These are phyloP conservation scores for Alectoria sarmentosa DNA, from an alignment of 495 filamentous ascomycete genomes.

Conservation along the genomic window DNA sequence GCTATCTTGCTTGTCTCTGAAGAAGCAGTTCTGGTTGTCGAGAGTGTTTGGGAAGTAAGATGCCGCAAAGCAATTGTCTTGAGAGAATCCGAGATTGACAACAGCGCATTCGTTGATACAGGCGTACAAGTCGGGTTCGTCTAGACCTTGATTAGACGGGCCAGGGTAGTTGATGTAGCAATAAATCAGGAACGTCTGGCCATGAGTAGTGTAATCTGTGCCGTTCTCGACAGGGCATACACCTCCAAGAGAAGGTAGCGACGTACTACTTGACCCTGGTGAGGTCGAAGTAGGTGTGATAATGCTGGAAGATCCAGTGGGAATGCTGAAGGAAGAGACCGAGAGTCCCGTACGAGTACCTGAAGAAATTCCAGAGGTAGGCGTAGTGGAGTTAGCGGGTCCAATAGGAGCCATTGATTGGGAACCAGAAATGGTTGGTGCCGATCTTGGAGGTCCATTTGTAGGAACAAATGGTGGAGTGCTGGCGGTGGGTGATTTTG, in stretches of 20 bases:
- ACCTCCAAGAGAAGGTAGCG: conserved; percentile 2
- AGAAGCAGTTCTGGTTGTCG: conserved; percentile 11
- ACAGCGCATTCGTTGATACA: conserved; percentile 18
- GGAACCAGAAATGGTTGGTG: neutral
- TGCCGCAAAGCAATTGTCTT: conserved; percentile 11
- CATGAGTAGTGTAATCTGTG: conserved; percentile 8
- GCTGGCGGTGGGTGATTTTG: neutral
- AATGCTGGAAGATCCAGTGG: neutral
- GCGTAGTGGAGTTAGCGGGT: neutral
- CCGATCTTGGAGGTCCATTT: neutral
- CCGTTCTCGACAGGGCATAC: conserved; percentile 17
- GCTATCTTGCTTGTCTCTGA: neutral
- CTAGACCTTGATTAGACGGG: conserved; percentile 11
- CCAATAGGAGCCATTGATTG: neutral
- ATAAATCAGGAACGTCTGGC: conserved; percentile 14
- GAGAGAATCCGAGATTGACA: conserved; percentile 18
- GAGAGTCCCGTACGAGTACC: neutral
- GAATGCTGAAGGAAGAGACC: neutral
- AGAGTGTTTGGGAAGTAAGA: conserved; percentile 11
- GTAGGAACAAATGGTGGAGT: neutral
- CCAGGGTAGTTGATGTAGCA: conserved; percentile 18
- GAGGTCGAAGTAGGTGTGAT: neutral
- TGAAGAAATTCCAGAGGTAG: neutral
- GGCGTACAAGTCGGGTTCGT: conserved; percentile 9
- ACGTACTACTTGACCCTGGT: neutral